phyloP scores from a whole-genome alignment of 2,329 filamentous ascomycete genomes.

The Chrysoporthe puriensis region DNA sequence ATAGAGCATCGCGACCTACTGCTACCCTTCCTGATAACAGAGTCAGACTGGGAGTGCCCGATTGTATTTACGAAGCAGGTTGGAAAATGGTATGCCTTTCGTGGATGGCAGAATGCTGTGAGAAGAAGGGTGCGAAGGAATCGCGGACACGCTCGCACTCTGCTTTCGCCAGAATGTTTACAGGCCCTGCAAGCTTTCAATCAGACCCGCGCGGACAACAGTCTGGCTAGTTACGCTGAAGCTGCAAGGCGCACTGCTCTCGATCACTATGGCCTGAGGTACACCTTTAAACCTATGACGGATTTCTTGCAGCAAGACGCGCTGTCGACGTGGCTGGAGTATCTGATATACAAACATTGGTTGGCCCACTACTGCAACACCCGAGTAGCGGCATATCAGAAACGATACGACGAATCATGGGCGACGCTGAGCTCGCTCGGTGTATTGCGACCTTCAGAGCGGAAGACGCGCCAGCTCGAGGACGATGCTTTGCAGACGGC shows the following conservation, averaged over 20 bases:
- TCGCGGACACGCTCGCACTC: neutral
- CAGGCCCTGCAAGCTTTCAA: neutral
- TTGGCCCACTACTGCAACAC: neutral
- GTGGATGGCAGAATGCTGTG: neutral
- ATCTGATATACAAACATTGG: neutral
- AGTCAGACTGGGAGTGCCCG: constrained; percentile 10
- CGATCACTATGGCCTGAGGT: neutral
- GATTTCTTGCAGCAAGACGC: neutral
- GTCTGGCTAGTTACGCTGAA: neutral
- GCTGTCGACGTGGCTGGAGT: neutral
- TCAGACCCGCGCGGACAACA: neutral
- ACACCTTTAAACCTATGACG: neutral
- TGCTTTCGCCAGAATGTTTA: neutral
- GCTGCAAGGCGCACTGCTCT: neutral
- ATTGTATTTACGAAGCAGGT: constrained; percentile 7
- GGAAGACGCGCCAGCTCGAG: neutral
- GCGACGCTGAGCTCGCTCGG: neutral
- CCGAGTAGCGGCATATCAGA: neutral
- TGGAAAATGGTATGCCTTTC: neutral
- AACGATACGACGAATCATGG: neutral
- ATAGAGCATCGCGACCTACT: constrained; percentile 3
- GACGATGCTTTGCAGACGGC: neutral
- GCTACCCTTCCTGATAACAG: neutral
- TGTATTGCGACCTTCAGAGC: neutral
- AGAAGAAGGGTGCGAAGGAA: neutral